Evolutionary conservation across 805 yeast genomes (phyloP), one percentile per base, ranked within the genome.

Genomic region (Kodamaea sagamina): DNA sequence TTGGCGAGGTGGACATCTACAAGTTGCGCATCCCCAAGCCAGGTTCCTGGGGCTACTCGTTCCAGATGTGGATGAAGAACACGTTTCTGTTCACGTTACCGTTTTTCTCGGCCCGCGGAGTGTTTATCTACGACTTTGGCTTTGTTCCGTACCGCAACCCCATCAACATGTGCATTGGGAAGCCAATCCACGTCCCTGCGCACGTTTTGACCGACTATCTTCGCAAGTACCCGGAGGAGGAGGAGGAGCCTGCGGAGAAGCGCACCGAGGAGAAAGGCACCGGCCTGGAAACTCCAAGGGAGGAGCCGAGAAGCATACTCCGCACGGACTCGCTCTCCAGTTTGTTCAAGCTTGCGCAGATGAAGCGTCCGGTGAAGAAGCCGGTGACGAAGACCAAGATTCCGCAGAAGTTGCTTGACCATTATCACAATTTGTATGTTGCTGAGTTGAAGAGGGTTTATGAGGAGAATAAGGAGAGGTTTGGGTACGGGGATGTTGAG

Each of bases 71-170:
- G 81, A 59, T 92, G 57, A 92, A 93, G 55, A 69, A 69, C 21
- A 72, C 67, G 27, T 74, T 82, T 41, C 93, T 92, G 1, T 92
- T 92, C 63, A 90, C 99, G 0, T 56, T 93, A 4, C 99, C 99
- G 1, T 78, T 93, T 38, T 86, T 93, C 66, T 84, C 87, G 59
- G 97, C 97, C 1, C 72, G 98, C 35, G 97, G 98, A 0, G 72
- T 93, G 0, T 90, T 92, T 65, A 88, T 92, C 55, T 87, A 90
- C 55, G 96, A 89, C 59, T 87, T 86, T 66, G 99, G 99, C 0
- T 65, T 93, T 22, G 63, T 93, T 44, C 98, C 99, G 1, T 90
- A 79, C 60, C 74, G 97, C 51, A 77, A 83, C 41, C 87, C 87
- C 2, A 82, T 93, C 43, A 75, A 86, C 48, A 73, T 93, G 10